Base-by-base conservation (phyloP, 2,329 filamentous ascomycete species). In the Trichoderma koningii region DNA sequence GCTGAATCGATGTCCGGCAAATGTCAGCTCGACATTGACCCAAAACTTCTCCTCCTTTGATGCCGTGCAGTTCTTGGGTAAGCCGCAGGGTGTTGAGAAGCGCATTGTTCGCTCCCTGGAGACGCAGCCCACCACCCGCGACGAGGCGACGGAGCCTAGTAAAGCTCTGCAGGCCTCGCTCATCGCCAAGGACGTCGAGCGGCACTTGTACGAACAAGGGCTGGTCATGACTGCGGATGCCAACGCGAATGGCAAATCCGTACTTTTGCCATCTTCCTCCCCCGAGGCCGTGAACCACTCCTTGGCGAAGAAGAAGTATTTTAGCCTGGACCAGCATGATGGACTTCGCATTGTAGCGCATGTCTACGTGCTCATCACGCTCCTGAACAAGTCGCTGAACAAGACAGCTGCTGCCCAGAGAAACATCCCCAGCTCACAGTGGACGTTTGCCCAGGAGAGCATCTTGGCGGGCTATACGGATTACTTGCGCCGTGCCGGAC, bases 381-480 rank as follows among this genome's bases (percentile, higher is more conserved):
- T 92, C 17, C 82, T 94, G 47, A 87, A 87, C 71, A 83, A 82
- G 53, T 78, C 90, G 17, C 82, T 94, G 45, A 87, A 87, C 71
- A 83, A 82, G 53, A 78, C 90, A 17, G 82, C 71, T 34, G 65
- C 66, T n/a, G 66, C 57, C 4, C 67, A 71, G 14, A 67, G 66
- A 19, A 69, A 66, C 12, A 60, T 66, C 4, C 62, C 64, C 7
- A 60, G 66, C 19, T 28, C 68, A 9, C 71, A 71, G 21, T 71
- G 70, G 62, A 76, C 78, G 41, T 78, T 81, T 59, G 83, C 82
- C 17, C 84, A 88, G 69, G 90, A 96, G 72, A 92, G 91, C 71
- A 87, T 94, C 53, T 81, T 97, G 60, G 87, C 90, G 1, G 88
- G 87, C 4, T 98, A 98, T 74, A 89, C 96, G 63, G 90, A 90